phyloP scores from a whole-genome alignment of 306 rosid species.

The Dalbergia cultrata region DNA sequence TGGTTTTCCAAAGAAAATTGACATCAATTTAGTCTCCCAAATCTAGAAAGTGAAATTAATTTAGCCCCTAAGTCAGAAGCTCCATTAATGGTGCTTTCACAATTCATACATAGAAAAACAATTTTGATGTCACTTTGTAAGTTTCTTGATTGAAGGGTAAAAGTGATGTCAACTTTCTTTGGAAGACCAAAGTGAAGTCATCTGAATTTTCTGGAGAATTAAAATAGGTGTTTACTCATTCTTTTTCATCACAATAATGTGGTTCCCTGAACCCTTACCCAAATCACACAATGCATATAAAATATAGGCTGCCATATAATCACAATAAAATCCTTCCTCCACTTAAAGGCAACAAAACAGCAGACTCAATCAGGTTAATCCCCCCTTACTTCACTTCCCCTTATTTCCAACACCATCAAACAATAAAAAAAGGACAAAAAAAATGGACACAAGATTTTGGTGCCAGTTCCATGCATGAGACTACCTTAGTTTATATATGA shows the following conservation, averaged over 20 bases:
- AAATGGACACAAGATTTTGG: constrained; percentile 14
- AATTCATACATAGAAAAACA: not conserved
- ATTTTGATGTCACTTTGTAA: constrained; percentile 3
- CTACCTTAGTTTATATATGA: not conserved
- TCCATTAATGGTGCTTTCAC: not conserved
- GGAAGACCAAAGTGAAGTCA: constrained; percentile 19
- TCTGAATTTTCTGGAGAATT: constrained; percentile 9
- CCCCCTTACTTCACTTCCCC: constrained; percentile 25
- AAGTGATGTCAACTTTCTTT: constrained; percentile 21
- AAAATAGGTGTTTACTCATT: not conserved
- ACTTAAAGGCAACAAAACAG: not conserved
- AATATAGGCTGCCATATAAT: not conserved
- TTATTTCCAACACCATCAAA: constrained; percentile 17
- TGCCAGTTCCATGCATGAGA: not conserved
- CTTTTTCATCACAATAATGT: not conserved
- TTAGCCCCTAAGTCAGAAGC: constrained; percentile 30
- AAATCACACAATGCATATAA: constrained; percentile 23
- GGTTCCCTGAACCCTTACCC: not conserved
- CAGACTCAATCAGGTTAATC: constrained; percentile 13
- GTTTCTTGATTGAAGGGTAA: constrained; percentile 3
- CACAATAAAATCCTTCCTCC: not conserved
- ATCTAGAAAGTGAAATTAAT: not conserved
- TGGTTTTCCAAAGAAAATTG: not conserved
- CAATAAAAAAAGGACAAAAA: not conserved
- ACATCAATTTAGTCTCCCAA: not conserved